Base-by-base conservation (phyloP, 192 early-diverging fungal genomes). In the Chytriomyces confervae region DNA sequence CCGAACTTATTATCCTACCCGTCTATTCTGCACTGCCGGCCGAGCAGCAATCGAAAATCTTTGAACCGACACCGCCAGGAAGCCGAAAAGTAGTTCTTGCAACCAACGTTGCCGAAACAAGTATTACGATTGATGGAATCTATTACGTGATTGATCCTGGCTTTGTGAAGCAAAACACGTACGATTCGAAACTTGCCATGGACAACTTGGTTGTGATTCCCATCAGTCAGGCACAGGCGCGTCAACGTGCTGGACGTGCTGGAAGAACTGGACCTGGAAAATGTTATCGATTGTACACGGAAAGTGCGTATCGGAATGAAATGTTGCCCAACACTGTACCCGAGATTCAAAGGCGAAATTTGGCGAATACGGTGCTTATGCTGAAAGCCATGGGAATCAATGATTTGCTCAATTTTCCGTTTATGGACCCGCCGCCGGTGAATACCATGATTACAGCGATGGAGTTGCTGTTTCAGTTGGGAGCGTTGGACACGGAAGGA, bases 81-180 rank as follows among this genome's bases (percentile, higher is more conserved):
- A 89, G 92, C 0, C 90, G 98, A 48, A 99, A 99, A 79, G 93
- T 96, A 20, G 95, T 99, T 23, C 79, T 99, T 50, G 96, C 98
- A 1, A 99, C 98, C 64, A 99, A 99, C 83, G 97, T 99, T 89
- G 98, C 98, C 6, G 98, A 99, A 80, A 99, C 98, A 0, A 95
- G 93, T 2, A 96, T 99, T 75, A 99, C 98, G 0, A 85, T 85
- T 75, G 95, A 99, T 77, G 97, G 98, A 50, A 92, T 99, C 48
- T 88, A 93, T 16, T 99, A 92, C 86, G 98, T 99, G 23, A 96
- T 99, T 63, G 98, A 99, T 80, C 96, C 98, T 7, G 98, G 98
- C 0, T 98, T 98, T 84, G 93, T 92, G 65, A 99, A 99, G 88
- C 94, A 97, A 83, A 94, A 95, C 77, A 90, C 92, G 23, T 99